phyloP scores from a whole-genome alignment of 495 filamentous ascomycete genomes.

The Umbilicaria muhlenbergii region DNA sequence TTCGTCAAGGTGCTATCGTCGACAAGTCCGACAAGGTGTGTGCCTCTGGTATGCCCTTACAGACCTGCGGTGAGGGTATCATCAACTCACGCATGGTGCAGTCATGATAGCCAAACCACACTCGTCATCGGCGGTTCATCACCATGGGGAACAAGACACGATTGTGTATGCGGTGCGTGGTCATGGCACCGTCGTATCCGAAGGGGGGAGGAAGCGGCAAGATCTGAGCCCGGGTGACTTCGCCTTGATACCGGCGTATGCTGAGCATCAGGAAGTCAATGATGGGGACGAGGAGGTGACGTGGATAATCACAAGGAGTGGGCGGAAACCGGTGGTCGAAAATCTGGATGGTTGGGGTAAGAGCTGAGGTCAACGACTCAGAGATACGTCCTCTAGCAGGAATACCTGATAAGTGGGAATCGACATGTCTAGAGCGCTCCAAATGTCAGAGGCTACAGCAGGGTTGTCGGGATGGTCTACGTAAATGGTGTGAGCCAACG shows the following conservation, averaged over 20 bases:
- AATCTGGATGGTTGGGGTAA: conserved; percentile 41
- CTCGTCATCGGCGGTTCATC: conserved; percentile 33
- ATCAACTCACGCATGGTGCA: conserved; percentile 3
- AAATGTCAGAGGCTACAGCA: too few species aligned
- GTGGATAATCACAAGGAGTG: conserved; percentile 45
- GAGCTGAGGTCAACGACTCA: background rate
- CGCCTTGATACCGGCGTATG: conserved; percentile 46
- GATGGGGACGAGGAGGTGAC: conserved; percentile 39
- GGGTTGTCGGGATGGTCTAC: too few species aligned
- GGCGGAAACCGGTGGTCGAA: conserved; percentile 37
- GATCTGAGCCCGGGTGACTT: conserved; percentile 44
- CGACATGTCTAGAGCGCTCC: too few species aligned
- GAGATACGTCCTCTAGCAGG: too few species aligned
- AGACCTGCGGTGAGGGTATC: conserved; percentile 8
- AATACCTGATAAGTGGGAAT: too few species aligned
- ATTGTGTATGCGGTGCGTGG: conserved; percentile 36
- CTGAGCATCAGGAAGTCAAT: conserved; percentile 53
- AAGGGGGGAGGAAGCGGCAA: conserved; percentile 29
- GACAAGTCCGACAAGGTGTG: conserved; percentile 42
- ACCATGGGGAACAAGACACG: conserved; percentile 39
- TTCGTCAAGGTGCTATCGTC: conserved; percentile 39
- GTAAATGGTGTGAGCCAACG: too few species aligned
- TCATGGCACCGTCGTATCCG: conserved; percentile 30
- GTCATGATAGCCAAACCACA: conserved; percentile 40
- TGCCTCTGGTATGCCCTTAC: conserved; percentile 7